Evolutionary conservation across 495 filamentous ascomycete species (phyloP).

Genomic region (Umbilicaria muhlenbergii): DNA sequence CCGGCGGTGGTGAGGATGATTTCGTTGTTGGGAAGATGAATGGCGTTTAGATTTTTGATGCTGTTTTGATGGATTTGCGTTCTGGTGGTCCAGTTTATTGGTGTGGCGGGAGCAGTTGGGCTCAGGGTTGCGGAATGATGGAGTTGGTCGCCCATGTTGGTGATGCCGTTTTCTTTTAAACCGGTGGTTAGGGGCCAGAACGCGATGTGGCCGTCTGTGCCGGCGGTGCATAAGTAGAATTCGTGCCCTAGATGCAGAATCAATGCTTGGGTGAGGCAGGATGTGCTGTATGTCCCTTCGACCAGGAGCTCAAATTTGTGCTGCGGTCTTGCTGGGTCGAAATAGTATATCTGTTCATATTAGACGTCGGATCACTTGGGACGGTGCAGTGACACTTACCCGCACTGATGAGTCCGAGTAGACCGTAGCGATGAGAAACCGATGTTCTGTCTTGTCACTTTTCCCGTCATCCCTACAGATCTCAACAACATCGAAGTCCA

Average conservation of each 20-base stretch:
- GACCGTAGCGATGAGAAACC: constrained; percentile 43
- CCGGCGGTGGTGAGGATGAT: constrained; percentile 57
- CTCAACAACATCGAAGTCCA: constrained; percentile 46
- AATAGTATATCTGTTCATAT: constrained; percentile 37
- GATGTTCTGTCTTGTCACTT: constrained; percentile 2
- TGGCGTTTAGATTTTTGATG: constrained; percentile 40
- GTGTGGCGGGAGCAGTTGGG: constrained; percentile 1
- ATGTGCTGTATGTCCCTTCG: constrained; percentile 51
- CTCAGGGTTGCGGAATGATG: constrained; percentile 4
- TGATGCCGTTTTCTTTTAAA: neutral
- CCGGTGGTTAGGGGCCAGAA: constrained; percentile 31
- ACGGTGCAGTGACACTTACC: constrained; percentile 17
- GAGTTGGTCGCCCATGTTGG: neutral
- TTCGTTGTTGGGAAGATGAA: constrained; percentile 15
- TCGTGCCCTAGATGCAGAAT: constrained; percentile 24
- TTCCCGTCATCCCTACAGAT: constrained; percentile 14
- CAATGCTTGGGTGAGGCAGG: constrained; percentile 61
- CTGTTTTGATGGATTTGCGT: constrained; percentile 57
- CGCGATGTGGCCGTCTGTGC: constrained; percentile 46
- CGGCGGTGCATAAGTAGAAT: constrained; percentile 35
- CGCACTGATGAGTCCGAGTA: constrained; percentile 69
- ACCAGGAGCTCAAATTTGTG: constrained; percentile 37
- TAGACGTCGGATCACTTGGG: neutral
- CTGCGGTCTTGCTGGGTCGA: constrained; percentile 22
- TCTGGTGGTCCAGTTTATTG: constrained; percentile 20